Base-by-base conservation (phyloP, 371 early-diverging fungal species). In the Nematocida parisii region DNA sequence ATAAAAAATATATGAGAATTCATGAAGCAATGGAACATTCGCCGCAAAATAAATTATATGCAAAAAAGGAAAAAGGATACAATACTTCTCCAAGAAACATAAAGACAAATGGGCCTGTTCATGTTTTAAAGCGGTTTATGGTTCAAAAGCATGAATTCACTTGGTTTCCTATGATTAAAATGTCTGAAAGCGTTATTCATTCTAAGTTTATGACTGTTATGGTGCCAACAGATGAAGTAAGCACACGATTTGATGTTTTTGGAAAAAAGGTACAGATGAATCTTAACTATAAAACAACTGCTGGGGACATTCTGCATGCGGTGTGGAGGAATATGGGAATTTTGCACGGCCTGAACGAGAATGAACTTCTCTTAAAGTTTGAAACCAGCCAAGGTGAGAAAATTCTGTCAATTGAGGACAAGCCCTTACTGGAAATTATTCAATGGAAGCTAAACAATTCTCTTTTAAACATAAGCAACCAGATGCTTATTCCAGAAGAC, bases 381-480 rank as follows among this genome's bases (percentile, higher is more conserved):
- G 54, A 68, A 11, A 68, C 75, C 5, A 15, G 9, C 2, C 13
- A 67, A 6, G 39, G 33, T 5, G 5, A 42, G 1, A 64, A 47
- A 45, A 15, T 39, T 5, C 66, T 75, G 7, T 11, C 13, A 7
- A 9, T 55, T n/a, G 75, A 75, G 11, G 54, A 42, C 54, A 50
- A 50, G 13, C 75, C 75, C 9, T n/a, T 75, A 11, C 3, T 67
- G 33, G 75, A 75, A 33, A 68, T 75, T 13, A 11, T 75, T 4
- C 66, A 75, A 39, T 75, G 75, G 75, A 75, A 75, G 68, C 68
- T 75, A 13, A 67, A 75, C 33, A 50, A 75, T 50, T 66, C 75
- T 9, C 66, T 75, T 5, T 33, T 75, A 66, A 55, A 1, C 7
- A 27, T 75, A 39, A 39, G 13, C 9, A 47, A 67, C 15, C 39